Percentiles rank a stretch among this genome's conserved stretches.
Conservation (phyloP, 2,329 filamentous ascomycete genomes). For the Myriosclerotinia scirpicola region DNA sequence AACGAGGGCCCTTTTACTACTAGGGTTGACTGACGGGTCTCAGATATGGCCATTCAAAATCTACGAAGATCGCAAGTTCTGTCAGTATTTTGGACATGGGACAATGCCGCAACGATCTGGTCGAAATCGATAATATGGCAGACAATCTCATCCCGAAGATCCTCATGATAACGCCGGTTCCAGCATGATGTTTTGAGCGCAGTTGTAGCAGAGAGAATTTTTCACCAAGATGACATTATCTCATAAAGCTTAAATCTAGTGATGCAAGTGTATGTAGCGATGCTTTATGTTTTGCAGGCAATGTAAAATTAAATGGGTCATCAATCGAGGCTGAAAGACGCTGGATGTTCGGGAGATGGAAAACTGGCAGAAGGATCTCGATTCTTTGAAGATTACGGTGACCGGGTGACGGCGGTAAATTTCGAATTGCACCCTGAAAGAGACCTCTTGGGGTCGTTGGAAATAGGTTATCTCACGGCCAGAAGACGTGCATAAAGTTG, state of each 20-base stretch:
- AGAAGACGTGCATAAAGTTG: not conserved
- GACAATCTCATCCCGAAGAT: not conserved
- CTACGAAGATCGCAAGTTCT: not conserved
- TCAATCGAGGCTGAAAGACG: not conserved
- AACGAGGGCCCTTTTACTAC: not conserved
- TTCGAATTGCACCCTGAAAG: not conserved
- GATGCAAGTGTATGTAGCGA: not conserved
- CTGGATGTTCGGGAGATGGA: not conserved
- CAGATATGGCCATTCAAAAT: not conserved
- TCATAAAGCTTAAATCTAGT: not conserved
- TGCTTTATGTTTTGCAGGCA: not conserved
- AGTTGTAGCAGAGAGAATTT: not conserved
- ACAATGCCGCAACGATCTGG: not conserved
- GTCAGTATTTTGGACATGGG: not conserved
- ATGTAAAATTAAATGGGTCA: not conserved
- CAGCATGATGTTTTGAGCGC: not conserved
- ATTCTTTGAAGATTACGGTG: not conserved
- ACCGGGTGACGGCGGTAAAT: no score
- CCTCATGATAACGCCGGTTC: not conserved
- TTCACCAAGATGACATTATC: not conserved
- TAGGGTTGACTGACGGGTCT: not conserved
- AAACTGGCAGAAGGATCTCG: not conserved
- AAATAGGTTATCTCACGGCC: not conserved
- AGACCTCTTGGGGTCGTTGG: not conserved
- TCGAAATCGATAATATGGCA: not conserved